These are phyloP conservation scores for Cercospora zeina DNA, from an alignment of 2,329 filamentous ascomycete species.

Conservation along the genomic window DNA sequence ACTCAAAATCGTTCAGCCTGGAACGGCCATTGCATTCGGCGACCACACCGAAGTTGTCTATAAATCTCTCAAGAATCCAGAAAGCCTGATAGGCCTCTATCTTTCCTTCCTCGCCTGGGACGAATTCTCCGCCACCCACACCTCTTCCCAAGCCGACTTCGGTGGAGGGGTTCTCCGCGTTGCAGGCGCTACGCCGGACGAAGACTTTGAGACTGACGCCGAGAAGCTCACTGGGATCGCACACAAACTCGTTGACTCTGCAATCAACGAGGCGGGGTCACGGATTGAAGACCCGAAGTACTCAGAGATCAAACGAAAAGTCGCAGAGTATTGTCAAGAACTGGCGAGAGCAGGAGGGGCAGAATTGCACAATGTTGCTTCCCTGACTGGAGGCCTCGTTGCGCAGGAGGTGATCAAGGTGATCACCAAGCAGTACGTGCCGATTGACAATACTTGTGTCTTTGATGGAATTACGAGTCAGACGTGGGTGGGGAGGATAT, in stretches of 20 bases:
- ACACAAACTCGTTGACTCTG: constrained; percentile 44
- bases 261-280: constrained; percentile 47
- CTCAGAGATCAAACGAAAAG: constrained; percentile 40
- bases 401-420: constrained; percentile 96
- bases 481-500: constrained; percentile 40
- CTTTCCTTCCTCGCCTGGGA: constrained; percentile 56
- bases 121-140: constrained; percentile 46
- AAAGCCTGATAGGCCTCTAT: constrained; percentile 51
- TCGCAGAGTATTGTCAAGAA: constrained; percentile 46
- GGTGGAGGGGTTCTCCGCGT: constrained; percentile 41
- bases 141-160: constrained; percentile 30
- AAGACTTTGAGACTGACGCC: constrained; percentile 41
- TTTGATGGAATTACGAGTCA: constrained; percentile 63
- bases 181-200: constrained; percentile 41
- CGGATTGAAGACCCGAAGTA: constrained; percentile 48
- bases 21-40: constrained; percentile 37
- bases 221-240: constrained; percentile 49
- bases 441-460: constrained; percentile 63
- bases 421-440: constrained; percentile 68
- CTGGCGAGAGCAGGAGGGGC: constrained; percentile 72
- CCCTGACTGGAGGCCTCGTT: constrained; percentile 84
- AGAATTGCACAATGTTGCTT: constrained; percentile 90
- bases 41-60: constrained; percentile 53
- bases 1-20: constrained; percentile 52
- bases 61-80: constrained; percentile 46